Evolutionary conservation across 257 asterid species (phyloP).

Genomic region (Solanum habrochaites): DNA sequence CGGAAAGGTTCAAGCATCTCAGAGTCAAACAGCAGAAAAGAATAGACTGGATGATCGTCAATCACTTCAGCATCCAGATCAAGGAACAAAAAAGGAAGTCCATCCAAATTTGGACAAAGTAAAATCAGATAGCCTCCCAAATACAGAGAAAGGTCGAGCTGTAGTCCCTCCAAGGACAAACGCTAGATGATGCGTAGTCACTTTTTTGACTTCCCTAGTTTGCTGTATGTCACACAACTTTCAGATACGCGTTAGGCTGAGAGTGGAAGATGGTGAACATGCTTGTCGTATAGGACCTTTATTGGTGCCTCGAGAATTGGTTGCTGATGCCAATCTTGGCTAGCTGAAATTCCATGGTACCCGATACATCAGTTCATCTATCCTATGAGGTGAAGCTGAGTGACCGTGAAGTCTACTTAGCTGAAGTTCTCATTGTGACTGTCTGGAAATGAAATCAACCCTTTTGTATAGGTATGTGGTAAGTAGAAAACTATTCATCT

Average conservation of each 20-base stretch:
- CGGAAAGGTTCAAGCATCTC: slow-evolving; percentile 23
- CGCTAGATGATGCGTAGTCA: slow-evolving; percentile 42
- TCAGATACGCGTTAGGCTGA: background rate
- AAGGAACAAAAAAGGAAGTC: slow-evolving; percentile 25
- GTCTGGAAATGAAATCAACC: background rate
- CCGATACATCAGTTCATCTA: background rate
- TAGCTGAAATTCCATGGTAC: background rate
- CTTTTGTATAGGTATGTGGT: background rate
- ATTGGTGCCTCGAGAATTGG: background rate
- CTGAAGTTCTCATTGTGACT: slow-evolving; percentile 1
- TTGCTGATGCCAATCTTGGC: background rate
- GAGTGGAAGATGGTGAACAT: background rate
- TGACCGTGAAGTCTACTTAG: background rate
- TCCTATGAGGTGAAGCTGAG: background rate
- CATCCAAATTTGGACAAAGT: slow-evolving; percentile 44
- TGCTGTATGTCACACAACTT: background rate
- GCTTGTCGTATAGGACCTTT: background rate
- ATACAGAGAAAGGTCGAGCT: slow-evolving; percentile 32
- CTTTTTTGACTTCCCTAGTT: background rate
- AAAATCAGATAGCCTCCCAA: slow-evolving; percentile 49
- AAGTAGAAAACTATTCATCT: background rate
- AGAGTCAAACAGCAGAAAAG: slow-evolving; percentile 30
- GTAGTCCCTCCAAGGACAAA: slow-evolving; percentile 39
- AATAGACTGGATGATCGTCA: background rate
- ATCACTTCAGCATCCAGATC: slow-evolving; percentile 16